Conservation (phyloP, 1,139 yeast species). For the Magnusiomyces ingens region DNA sequence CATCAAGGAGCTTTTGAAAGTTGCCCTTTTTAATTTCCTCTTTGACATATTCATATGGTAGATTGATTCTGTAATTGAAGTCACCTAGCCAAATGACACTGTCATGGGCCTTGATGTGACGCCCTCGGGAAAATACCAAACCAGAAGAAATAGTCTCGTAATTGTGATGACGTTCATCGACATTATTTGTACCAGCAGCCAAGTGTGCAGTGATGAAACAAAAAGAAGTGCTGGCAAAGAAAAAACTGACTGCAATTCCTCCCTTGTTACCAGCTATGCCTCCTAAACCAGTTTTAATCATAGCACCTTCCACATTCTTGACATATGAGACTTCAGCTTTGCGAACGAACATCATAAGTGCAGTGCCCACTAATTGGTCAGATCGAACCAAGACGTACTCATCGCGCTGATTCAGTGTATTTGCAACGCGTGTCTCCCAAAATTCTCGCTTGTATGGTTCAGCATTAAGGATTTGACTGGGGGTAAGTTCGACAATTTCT, state of each 20-base stretch:
- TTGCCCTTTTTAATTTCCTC: conserved; percentile 44
- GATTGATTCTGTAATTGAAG: conserved; percentile 75
- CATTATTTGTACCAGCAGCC: conserved; percentile 86
- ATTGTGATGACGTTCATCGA: conserved; percentile 82
- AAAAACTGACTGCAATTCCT: conserved; percentile 78
- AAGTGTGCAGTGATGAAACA: conserved; percentile 87
- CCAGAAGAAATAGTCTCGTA: conserved; percentile 76
- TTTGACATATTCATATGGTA: conserved; percentile 73
- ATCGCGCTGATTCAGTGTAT: conserved; percentile 47
- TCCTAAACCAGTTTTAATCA: conserved; percentile 83
- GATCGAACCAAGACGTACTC: conserved; percentile 69
- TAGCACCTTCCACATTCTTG: conserved; percentile 69
- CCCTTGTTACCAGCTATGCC: conserved; percentile 93
- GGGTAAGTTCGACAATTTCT: conserved; percentile 85
- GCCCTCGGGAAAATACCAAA: conserved; percentile 65
- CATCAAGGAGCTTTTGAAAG: conserved; percentile 47
- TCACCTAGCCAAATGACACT: conserved; percentile 93
- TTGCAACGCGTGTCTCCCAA: conserved; percentile 72
- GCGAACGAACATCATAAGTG: conserved; percentile 63
- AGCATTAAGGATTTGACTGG: conserved; percentile 80
- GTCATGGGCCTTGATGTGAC: conserved; percentile 71
- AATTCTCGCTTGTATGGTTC: conserved; percentile 62
- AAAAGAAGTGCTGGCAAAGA: conserved; percentile 68
- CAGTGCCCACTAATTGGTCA: conserved; percentile 91
- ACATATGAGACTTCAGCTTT: conserved; percentile 56